phyloP scores from a whole-genome alignment of 2,329 filamentous ascomycete genomes.

The Hypoxylon sp. region DNA sequence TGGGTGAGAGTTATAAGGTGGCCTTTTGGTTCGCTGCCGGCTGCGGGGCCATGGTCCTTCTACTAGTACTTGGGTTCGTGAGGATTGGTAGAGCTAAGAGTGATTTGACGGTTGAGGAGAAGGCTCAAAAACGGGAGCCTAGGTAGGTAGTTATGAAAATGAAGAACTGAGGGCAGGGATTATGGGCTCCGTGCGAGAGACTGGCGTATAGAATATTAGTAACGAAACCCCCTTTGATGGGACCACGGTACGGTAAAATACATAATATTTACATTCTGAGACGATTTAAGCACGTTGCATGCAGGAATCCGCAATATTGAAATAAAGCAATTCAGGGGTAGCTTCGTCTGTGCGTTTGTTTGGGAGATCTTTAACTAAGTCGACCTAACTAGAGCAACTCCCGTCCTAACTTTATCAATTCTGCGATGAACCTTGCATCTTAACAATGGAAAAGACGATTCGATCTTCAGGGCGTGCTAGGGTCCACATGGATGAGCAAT shows the following conservation, averaged over 20 bases:
- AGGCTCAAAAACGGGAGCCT: slow-evolving; percentile 25
- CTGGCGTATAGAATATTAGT: not conserved
- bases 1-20: slow-evolving; percentile 68
- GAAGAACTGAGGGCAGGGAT: not conserved
- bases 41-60: slow-evolving; percentile 26
- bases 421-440: not conserved
- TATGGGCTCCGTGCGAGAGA: not conserved
- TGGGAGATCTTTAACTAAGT: not conserved
- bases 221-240: not conserved
- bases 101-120: slow-evolving; percentile 70
- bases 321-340: not conserved
- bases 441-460: not conserved
- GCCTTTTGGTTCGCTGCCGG: slow-evolving; percentile 77
- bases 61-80: slow-evolving; percentile 64
- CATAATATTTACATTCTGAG: no score
- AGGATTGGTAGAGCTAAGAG: slow-evolving; percentile 68
- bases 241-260: not conserved
- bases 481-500: slow-evolving; percentile 17
- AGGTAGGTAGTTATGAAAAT: not conserved
- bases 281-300: not conserved
- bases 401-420: not conserved
- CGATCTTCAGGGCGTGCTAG: not conserved
- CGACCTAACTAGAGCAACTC: not conserved
- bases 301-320: not conserved
- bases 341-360: not conserved